Evolutionary conservation across 208 protist species (phyloP).

Genomic region (Trichomonas tenax): DNA sequence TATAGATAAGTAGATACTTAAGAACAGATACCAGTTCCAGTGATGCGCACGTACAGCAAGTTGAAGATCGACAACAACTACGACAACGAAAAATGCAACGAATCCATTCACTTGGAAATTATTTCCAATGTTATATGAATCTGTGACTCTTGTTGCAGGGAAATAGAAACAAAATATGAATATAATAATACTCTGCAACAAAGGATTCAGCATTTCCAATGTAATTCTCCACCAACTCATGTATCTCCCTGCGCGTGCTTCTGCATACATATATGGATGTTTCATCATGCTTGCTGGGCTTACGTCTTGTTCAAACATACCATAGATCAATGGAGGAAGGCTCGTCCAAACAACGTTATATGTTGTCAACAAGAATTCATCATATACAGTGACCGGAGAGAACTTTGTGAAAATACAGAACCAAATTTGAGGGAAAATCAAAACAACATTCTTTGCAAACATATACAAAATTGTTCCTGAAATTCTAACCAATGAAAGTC

Average conservation of each 20-base stretch:
- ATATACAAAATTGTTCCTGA: conserved; percentile 9
- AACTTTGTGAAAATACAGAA: conserved; percentile 22
- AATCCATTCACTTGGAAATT: background rate
- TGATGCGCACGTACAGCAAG: background rate
- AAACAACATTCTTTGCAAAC: conserved; percentile 27
- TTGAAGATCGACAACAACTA: background rate
- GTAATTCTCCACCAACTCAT: background rate
- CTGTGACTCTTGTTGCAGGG: background rate
- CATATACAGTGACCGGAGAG: background rate
- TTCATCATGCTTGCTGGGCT: background rate
- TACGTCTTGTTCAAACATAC: background rate
- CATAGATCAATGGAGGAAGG: background rate
- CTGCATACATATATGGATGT: background rate
- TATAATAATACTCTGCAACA: background rate
- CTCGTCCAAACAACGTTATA: background rate
- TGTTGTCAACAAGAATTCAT: background rate
- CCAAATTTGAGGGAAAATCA: conserved; percentile 26
- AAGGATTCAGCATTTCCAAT: background rate
- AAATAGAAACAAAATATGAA: background rate
- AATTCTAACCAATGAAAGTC: conserved; percentile 49
- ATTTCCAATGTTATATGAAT: background rate
- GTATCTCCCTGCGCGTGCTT: background rate
- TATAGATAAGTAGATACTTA: background rate
- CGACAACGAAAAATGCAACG: background rate
- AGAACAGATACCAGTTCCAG: background rate